These are phyloP conservation scores for Capronia americana DNA, from an alignment of 2,329 filamentous ascomycete genomes.

Conservation along the genomic window DNA sequence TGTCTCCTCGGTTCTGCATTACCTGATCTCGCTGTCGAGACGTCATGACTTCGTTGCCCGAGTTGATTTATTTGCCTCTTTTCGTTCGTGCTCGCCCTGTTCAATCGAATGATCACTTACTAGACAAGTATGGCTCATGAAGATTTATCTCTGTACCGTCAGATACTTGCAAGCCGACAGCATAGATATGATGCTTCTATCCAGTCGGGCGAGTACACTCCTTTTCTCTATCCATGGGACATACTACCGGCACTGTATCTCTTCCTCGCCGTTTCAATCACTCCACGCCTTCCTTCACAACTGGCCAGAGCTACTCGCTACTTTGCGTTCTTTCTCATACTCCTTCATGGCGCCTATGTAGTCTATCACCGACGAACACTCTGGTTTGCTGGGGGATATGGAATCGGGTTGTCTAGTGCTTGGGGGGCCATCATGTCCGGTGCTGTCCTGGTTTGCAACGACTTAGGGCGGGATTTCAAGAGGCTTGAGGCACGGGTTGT, in stretches of 20 bases:
- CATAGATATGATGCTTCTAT: constrained; percentile 34
- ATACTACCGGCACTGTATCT: constrained; percentile 35
- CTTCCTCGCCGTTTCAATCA: constrained; percentile 31
- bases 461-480: constrained; percentile 61
- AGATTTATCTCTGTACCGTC: constrained; percentile 45
- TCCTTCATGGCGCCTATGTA: constrained; percentile 26
- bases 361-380: constrained; percentile 49
- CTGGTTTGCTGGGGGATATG: constrained; percentile 59
- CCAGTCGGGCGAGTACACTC: constrained; percentile 29
- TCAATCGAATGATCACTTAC: not conserved
- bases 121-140: constrained; percentile 47
- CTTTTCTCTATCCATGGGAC: constrained; percentile 40
- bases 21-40: constrained; percentile 4
- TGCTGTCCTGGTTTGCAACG: constrained; percentile 61
- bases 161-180: constrained; percentile 43
- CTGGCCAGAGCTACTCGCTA: constrained; percentile 19
- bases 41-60: constrained; percentile 23
- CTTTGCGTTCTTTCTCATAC: constrained; percentile 25
- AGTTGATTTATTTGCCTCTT: constrained; percentile 8
- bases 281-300: constrained; percentile 29
- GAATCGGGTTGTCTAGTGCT: constrained; percentile 59
- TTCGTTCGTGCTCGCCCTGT: not conserved
- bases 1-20: not conserved
- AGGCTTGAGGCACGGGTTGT: constrained; percentile 57
- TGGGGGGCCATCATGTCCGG: constrained; percentile 63